phyloP scores from a whole-genome alignment of 208 protist genomes.

The Entamoeba histolytica region DNA sequence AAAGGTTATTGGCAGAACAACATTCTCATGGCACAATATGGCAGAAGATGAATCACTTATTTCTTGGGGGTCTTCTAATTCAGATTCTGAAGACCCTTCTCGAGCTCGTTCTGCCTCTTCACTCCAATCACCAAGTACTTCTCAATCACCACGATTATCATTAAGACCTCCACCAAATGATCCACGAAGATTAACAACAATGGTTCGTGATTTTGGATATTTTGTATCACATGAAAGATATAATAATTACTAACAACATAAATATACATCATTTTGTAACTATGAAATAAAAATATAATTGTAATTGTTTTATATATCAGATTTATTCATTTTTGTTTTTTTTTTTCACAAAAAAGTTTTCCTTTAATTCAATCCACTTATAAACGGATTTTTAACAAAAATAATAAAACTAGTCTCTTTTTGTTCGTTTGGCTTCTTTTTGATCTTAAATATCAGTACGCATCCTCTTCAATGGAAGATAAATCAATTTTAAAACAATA shows the following conservation, averaged over 20 bases:
- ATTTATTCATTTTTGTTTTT: too few species aligned
- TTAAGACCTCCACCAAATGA: neutral
- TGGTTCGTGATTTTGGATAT: neutral
- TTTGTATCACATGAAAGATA: neutral
- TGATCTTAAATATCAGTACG: too few species aligned
- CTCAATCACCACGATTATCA: neutral
- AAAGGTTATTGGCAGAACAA: neutral
- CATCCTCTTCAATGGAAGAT: too few species aligned
- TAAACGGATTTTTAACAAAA: too few species aligned
- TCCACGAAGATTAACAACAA: neutral
- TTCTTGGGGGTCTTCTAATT: neutral
- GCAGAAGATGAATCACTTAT: neutral
- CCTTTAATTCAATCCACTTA: too few species aligned
- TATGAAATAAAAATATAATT: too few species aligned
- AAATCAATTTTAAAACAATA: too few species aligned
- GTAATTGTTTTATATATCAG: too few species aligned
- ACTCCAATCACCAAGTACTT: neutral
- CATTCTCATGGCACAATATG: neutral
- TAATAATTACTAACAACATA: neutral
- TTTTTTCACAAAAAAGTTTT: too few species aligned
- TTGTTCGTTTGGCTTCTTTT: too few species aligned
- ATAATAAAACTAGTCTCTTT: too few species aligned
- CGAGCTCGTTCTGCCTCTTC: neutral
- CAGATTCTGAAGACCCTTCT: neutral
- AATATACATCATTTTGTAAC: too few species aligned